Base-by-base conservation (phyloP, 176 grass and related monocot species). In the Pontederia crassipes region DNA sequence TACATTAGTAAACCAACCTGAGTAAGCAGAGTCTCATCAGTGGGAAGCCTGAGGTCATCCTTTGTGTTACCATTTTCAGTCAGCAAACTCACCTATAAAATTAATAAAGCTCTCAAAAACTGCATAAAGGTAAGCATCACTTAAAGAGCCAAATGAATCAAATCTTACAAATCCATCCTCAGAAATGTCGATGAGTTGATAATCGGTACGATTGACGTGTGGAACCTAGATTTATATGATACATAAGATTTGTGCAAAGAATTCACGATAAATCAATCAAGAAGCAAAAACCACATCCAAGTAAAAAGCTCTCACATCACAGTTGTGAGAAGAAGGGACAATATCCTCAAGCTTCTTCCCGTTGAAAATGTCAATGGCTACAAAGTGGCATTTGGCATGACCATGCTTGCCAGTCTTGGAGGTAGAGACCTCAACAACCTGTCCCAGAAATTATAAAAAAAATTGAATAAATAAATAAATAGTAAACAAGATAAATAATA, bases 401-500 rank as follows among this genome's bases (percentile, higher is more conserved):
- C 90, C 90, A 9, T 95, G 90, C 80, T 95, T 95, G 49, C 90
- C 90, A 69, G 90, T 95, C 86, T 95, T 95, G 4, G 90, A 95
- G 64, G 90, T 95, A 50, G 90, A 95, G 45, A 95, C 90, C 80
- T 95, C 90, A 68, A 95, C 86, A 68, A 95, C 90, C 90, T 95
- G 52, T 70, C 71, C 32, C 60, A 52, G 12, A 35, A 45, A 61
- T 58, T 46, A 46, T 52, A 49, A 49, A 18, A n/a, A 17, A 62
- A 46, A 20, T 63, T 10, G 4, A 48, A 47, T 13, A 63, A 63
- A 12, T 4, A 59, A 14, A 55, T 9, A 17, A 17, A 40, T 17
- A 12, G 57, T 8, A 7, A 15, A 24, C 17, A 12, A 49, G 48
- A 5, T 2, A 24, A 48, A 64, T 28, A 40, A 40, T 40, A 7